Percentiles rank a stretch among this genome's conserved stretches.
These are phyloP conservation scores for Flaveria robusta DNA, from an alignment of 129 eudicot genomes.

Conservation along the genomic window DNA sequence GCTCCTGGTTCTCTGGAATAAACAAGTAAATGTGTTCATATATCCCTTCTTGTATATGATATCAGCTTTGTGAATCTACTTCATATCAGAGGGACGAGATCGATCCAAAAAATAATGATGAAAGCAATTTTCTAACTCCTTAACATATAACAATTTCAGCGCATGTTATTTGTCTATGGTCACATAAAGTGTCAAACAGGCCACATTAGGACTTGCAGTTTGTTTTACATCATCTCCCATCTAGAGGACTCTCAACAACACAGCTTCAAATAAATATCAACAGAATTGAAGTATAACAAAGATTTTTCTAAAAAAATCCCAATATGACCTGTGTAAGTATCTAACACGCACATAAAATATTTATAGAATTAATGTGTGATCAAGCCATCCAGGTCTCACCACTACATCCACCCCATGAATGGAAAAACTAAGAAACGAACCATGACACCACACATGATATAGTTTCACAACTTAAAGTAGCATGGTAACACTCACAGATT, in stretches of 20 bases:
- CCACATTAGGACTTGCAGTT: neutral
- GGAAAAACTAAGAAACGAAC: neutral
- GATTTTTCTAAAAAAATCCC: neutral
- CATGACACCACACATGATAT: slow-evolving; percentile 3
- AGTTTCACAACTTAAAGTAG: neutral
- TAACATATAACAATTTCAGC: neutral
- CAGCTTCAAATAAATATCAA: neutral
- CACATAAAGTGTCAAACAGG: neutral
- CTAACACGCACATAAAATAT: neutral
- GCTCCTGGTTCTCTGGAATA: slow-evolving; percentile 86
- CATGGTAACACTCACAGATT: neutral
- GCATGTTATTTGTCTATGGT: neutral
- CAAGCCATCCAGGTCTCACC: neutral
- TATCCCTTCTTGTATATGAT: neutral
- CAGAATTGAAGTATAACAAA: neutral
- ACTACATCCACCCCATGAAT: neutral
- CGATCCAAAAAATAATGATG: neutral
- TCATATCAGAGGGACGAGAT: neutral
- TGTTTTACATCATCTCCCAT: neutral
- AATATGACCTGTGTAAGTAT: neutral
- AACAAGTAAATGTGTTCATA: slow-evolving; percentile 22
- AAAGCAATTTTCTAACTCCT: neutral
- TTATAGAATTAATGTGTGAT: neutral
- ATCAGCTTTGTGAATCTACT: neutral
- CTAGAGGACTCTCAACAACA: neutral